These are phyloP conservation scores for Huntiella savannae DNA, from an alignment of 2,329 filamentous ascomycete genomes.

Conservation along the genomic window DNA sequence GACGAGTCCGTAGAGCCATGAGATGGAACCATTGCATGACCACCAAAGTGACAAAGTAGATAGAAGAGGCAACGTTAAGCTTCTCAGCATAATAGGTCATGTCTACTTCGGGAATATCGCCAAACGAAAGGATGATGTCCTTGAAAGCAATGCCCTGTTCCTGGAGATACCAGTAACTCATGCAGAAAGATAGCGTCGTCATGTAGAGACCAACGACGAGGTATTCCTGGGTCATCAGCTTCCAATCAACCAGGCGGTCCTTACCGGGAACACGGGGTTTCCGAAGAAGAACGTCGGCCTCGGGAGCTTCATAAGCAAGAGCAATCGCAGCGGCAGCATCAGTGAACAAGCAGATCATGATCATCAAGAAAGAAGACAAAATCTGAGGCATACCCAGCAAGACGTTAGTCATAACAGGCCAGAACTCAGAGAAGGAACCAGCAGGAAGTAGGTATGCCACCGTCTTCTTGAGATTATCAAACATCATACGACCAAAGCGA, in stretches of 20 bases:
- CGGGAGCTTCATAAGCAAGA: conserved; percentile 57
- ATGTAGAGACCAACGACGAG: conserved; percentile 54
- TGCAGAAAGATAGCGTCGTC: conserved; percentile 94
- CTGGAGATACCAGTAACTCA: conserved; percentile 81
- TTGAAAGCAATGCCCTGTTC: conserved; percentile 73
- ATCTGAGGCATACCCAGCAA: conserved; percentile 97
- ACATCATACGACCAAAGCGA: conserved; percentile 92
- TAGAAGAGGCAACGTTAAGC: conserved; percentile 76
- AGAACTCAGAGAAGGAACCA: conserved; percentile 86
- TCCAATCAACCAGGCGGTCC: conserved; percentile 54
- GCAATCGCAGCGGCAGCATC: conserved; percentile 54
- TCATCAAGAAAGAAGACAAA: conserved; percentile 84
- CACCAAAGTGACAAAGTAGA: conserved; percentile 79
- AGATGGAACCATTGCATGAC: conserved; percentile 99
- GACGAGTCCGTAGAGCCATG: conserved; percentile 91
- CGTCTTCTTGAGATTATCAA: conserved; percentile 99
- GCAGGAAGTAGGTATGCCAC: conserved; percentile 98
- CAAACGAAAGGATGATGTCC: conserved; percentile 89
- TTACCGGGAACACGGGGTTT: conserved; percentile 48
- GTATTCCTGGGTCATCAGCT: conserved; percentile 55
- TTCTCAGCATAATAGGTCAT: conserved; percentile 76
- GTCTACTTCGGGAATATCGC: conserved; percentile 83
- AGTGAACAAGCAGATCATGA: conserved; percentile 98
- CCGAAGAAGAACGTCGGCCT: conserved; percentile 54
- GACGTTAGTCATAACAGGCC: conserved; percentile 95